Conservation (phyloP, 2,329 filamentous ascomycete genomes). For the Zasmidium cellare region DNA sequence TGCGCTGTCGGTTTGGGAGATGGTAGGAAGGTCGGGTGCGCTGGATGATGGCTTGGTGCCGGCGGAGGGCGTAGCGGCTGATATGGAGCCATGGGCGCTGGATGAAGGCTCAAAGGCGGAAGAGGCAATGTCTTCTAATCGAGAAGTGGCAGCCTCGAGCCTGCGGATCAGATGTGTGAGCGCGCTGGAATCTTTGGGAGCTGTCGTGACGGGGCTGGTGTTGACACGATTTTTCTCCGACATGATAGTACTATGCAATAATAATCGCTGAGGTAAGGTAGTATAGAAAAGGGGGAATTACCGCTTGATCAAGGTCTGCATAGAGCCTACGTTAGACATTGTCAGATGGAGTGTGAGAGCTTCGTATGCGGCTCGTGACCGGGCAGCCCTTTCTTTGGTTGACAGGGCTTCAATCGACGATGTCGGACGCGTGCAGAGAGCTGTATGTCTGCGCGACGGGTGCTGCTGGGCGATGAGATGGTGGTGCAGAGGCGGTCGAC, state of each 20-base stretch:
- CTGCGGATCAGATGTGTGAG: constrained; percentile 60
- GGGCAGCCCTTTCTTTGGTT: constrained; percentile 1
- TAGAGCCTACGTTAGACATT: constrained; percentile 72
- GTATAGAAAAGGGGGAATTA: constrained; percentile 40
- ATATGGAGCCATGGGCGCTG: constrained; percentile 15
- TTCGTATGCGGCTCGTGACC: background rate
- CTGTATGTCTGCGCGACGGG: background rate
- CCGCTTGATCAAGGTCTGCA: constrained; percentile 98
- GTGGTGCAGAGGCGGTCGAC: background rate
- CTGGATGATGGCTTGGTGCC: constrained; percentile 34
- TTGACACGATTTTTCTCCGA: constrained; percentile 17
- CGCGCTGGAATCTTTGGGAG: constrained; percentile 34
- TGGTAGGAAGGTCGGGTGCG: constrained; percentile 27
- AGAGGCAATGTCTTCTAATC: constrained; percentile 92
- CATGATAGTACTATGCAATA: background rate
- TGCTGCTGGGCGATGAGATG: background rate
- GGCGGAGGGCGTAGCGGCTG: constrained; percentile 16
- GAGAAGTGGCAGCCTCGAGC: constrained; percentile 93
- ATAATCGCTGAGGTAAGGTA: background rate
- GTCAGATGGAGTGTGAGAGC: background rate
- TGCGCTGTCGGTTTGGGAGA: constrained; percentile 15
- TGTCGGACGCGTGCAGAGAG: constrained; percentile 2
- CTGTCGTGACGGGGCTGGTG: constrained; percentile 17
- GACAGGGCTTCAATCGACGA: constrained; percentile 4
- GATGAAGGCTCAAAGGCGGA: constrained; percentile 57